Base-by-base conservation (phyloP, 2,329 filamentous ascomycete species). In the Hymenoscyphus albidus region DNA sequence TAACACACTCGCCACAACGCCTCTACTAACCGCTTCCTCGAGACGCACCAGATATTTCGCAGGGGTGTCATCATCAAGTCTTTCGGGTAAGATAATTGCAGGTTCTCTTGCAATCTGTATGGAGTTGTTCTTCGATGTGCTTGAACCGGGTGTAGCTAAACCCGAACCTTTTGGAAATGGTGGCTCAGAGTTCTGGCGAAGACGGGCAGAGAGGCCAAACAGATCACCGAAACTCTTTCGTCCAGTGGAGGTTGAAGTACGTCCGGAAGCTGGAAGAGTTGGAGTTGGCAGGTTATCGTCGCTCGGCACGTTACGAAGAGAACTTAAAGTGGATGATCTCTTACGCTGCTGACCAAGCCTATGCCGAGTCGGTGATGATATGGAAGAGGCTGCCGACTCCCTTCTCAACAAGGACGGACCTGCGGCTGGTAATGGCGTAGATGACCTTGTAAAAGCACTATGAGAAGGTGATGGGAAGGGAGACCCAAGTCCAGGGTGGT, bases 211-310 rank as follows among this genome's bases (percentile, higher is more conserved):
- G 40, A 97, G 80, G 14, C 87, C 89, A 72, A 99, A 88, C 22
- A 98, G 80, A 70, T 97, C 95, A 62, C 93, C 92, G 71, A 99
- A 92, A 77, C 94, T 98, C 77, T 93, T 95, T 62, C 95, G 86
- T 5, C 93, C 93, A n/a, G 89, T 94, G 0, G 92, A 97, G 0
- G 89, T 92, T 0, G 93, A 97, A 5, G 87, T 93, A 61, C 93
- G 84, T 2, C 70, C 70, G 4, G 75, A 74, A 27, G 61, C 35
- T 40, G 72, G 74, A n/a, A 87, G 77, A 31, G 85, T 85, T 3
- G 88, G 87, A 2, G 89, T 87, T 6, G 86, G 81, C 5, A 90
- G 83, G 62, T 88, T 86, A 40, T 89, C 86, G 67, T 92, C 91
- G 62, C 88, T 87, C 0, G 89, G 91, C 62, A 85, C 83, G 68